Percentiles rank a stretch among this genome's conserved stretches.
Conservation (phyloP, 169 alveolate species). For the Eimeria necatrix region DNA sequence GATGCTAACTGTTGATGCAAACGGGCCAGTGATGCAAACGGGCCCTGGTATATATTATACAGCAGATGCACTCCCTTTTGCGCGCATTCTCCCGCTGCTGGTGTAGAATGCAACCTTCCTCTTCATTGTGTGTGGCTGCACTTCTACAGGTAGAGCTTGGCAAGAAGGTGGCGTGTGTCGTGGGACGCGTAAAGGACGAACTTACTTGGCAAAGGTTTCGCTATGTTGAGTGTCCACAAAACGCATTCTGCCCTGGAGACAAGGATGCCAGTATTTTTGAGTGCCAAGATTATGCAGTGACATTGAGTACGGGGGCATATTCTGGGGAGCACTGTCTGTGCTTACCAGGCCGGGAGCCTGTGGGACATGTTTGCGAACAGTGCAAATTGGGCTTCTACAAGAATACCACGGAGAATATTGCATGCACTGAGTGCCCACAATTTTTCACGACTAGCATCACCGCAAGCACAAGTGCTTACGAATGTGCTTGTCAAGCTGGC, state of each 20-base stretch:
- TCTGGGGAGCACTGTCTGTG: slow-evolving; percentile 78
- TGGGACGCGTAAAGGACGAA: slow-evolving; percentile 68
- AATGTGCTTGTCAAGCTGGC: slow-evolving; percentile 82
- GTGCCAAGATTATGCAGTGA: slow-evolving; percentile 75
- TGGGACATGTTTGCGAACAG: slow-evolving; percentile 79
- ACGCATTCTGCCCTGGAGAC: slow-evolving; percentile 81
- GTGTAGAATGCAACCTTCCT: neutral
- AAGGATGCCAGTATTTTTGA: slow-evolving; percentile 75
- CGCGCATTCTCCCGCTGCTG: neutral
- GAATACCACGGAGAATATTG: slow-evolving; percentile 80
- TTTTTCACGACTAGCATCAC: slow-evolving; percentile 75
- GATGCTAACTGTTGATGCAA: neutral
- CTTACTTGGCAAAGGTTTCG: slow-evolving; percentile 70
- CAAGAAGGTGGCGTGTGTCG: slow-evolving; percentile 51
- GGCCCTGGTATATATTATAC: too few species aligned
- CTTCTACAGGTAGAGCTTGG: slow-evolving; percentile 62
- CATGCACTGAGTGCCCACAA: slow-evolving; percentile 82
- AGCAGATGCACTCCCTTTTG: too few species aligned
- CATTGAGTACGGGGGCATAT: slow-evolving; percentile 70
- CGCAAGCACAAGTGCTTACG: slow-evolving; percentile 82
- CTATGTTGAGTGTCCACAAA: slow-evolving; percentile 76
- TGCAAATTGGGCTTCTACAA: slow-evolving; percentile 82
- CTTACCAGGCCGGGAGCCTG: slow-evolving; percentile 74
- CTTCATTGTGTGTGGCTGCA: neutral
- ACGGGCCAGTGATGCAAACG: too few species aligned